Evolutionary conservation across 176 grass and related monocot species (phyloP), one percentile per base, ranked within the genome.

Genomic region (Stipa capillata): DNA sequence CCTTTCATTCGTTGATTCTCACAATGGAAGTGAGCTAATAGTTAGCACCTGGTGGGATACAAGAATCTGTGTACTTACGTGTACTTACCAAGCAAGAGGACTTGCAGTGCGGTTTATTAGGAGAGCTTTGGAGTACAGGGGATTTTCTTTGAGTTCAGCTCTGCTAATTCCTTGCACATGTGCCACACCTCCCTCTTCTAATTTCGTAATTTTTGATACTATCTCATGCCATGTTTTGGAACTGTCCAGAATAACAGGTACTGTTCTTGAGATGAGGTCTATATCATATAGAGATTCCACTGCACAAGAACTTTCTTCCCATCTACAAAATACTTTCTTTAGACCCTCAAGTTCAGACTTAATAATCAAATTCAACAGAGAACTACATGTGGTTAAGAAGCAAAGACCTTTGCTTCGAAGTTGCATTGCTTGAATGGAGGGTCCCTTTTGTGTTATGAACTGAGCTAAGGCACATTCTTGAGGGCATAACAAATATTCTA

Each of bases 1-100:
- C 44, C 64, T 72, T 47, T 48, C 13, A 77, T 43, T 36, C 32
- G 8, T 39, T 68, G 6, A 25, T 68, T 43, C 21, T 70, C 41
- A 55, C n/a, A 15, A 8, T 37, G 25, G 14, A 39, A 69, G 45
- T 35, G 23, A 79, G 64, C 57, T 8, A 68, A 59, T 65, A 47
- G 8, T 50, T 55, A 58, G 24, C 41, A 16, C 31, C 12, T 42
- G 3, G 7, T 25, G 6, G 2, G 17, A 59, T 37, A 40, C 45
- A 48, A 52, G 23, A 86, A 65, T 41, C 37, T 11, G 29, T 76
- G 21, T 73, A 34, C 85, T 84, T 86, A 97, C 93, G n/a, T n/a
- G n/a, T n/a, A n/a, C 87, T 93, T 85, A 99, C 96, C 96, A 99
- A 79, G 96, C 78, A 82, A 95, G 90, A 83, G 92, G 92, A 51